A percentile compares a stretch with the other conserved stretches of the same genome.
Evolutionary conservation across 768 basidiomycete species (phyloP).

Genomic region (Pholiota microspora): DNA sequence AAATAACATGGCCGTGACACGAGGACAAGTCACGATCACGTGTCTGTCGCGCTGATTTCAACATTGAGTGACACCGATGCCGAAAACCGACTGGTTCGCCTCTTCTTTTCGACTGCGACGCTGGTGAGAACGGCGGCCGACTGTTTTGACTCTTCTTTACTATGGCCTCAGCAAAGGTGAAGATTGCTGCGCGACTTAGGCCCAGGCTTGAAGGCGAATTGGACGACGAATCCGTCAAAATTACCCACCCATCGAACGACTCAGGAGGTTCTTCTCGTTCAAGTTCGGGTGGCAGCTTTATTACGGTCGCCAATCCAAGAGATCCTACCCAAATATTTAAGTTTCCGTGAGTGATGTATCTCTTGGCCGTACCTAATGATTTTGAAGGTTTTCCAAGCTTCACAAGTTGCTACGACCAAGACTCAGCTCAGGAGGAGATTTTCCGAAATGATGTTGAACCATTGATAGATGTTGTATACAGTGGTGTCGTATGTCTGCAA

Average conservation of each 20-base stretch:
- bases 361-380: neutral
- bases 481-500: conserved; percentile 59
- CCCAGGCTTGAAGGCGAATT: conserved; percentile 62
- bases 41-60: conserved; percentile 7
- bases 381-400: conserved; percentile 41
- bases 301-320: conserved; percentile 70
- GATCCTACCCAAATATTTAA: conserved; percentile 70
- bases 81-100: too few relatives aligned
- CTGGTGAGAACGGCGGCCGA: neutral
- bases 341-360: conserved; percentile 56
- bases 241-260: conserved; percentile 41
- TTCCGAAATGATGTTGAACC: conserved; percentile 75
- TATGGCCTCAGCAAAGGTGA: conserved; percentile 46
- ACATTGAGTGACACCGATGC: too few relatives aligned
- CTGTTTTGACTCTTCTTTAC: neutral
- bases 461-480: conserved; percentile 73
- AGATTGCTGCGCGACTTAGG: conserved; percentile 70
- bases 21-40: neutral
- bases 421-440: conserved; percentile 73
- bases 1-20: neutral
- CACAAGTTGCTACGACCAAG: conserved; percentile 72
- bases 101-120: neutral
- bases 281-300: conserved; percentile 38
- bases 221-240: conserved; percentile 58
- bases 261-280: conserved; percentile 26